Evolutionary conservation across 176 grass and related monocot species (phyloP), one percentile per base, ranked within the genome.

Genomic region (Oryza coarctata): DNA sequence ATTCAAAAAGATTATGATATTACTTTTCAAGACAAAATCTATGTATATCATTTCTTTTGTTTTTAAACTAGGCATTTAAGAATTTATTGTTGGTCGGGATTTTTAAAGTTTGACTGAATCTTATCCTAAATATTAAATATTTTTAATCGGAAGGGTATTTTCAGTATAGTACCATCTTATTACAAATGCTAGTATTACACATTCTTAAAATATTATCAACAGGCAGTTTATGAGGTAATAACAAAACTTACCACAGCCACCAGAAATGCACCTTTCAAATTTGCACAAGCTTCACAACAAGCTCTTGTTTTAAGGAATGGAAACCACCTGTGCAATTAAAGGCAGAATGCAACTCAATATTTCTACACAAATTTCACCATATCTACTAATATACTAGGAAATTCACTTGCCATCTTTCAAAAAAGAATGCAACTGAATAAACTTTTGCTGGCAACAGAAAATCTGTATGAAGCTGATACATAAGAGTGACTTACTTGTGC

Each of bases 221-320:
- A 73, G 43, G 15, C 14, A 68, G 40, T 38, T 27, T 40, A 60
- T 55, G 45, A 76, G 7, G 30, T 71, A 14, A 39, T 27, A 9
- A 68, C 26, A 77, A 32, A 39, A 62, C 88, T 73, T 90, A 95
- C 92, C 90, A 95, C 90, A 64, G 96, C 96, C 78, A 98, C 73
- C 45, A 98, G 79, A 87, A 98, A 95, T 57, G 90, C 92, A 30
- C 88, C 92, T 82, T 95, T 95, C 79, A 98, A 73, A 82, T 98
- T 95, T 60, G 96, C 90, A 74, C 96, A 95, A 65, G 88, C 82
- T 86, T 98, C 91, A 41, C 93, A 98, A 2, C 93, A 98, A 55
- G 92, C 87, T 57, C 61, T 91, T 52, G 96, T 93, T 73, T 70
- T 63, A 35, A 98, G 90, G 84, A 98, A 95, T 9, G 92, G 93